Base-by-base conservation (phyloP, 257 asterid genomes). In the Primulina huaijiensis region DNA sequence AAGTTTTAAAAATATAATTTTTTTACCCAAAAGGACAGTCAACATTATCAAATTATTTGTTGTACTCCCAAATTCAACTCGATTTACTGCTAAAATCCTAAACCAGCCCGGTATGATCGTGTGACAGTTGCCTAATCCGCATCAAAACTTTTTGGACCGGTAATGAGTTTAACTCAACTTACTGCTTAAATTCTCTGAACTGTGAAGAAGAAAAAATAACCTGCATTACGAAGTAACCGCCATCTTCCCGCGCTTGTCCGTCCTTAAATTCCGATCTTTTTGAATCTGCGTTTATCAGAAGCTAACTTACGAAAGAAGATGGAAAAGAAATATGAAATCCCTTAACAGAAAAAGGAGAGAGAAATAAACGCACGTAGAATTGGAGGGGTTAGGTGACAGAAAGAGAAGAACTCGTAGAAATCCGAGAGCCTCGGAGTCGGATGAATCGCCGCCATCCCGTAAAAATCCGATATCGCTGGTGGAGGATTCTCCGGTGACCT, bases 391-490 rank as follows among this genome's bases (percentile, higher is more conserved):
- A 94, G 86, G 75, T 92, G 85, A 63, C 98, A 79, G 75, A 94
- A 79, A 57, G 92, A 86, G 89, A 94, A 88, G 85, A 94, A 94
- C 76, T 91, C 99, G 65, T 91, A 94, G 85, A 94, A 94, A 70
- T 94, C 97, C 66, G 98, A 92, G 16, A 94, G 90, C 89, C 88
- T 91, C 84, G 99, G 98, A 64, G 86, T 84, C 73, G 97, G 94
- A 67, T 94, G 98, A 56, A 94, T 94, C 78, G 98, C 99, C 90
- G 81, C 88, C 99, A 94, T 94, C 58, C 89, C 97, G 75, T 86
- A 82, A 70, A 84, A 83, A 69, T 81, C 90, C 16, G 87, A 80
- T 21, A 81, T 72, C 70, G 82, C 80, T 78, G 90, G 77, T 60
- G 83, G 71, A 64, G 86, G 80, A 16, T 75, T 61, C 27, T 76